Conservation (phyloP, 768 basidiomycete genomes). For the Mycena albidolilacea region DNA sequence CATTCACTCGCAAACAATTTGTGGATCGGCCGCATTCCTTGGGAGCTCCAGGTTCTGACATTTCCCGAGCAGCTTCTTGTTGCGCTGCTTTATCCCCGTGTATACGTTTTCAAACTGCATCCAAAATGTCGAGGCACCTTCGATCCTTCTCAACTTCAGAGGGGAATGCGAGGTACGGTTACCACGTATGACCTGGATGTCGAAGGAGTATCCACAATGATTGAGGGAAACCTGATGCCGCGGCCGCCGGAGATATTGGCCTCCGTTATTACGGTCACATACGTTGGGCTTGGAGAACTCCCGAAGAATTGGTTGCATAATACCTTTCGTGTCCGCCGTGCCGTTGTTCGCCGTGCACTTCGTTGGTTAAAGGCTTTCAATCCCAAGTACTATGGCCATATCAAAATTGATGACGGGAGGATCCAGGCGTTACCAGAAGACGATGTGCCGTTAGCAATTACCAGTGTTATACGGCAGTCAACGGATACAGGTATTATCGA, state of each 20-base stretch:
- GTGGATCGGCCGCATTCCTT: slow-evolving; percentile 56
- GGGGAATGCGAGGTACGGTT: slow-evolving; percentile 54
- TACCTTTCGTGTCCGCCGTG: slow-evolving; percentile 51
- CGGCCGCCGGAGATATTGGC: slow-evolving; percentile 45
- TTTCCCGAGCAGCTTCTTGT: slow-evolving; percentile 56
- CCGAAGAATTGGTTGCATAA: slow-evolving; percentile 46
- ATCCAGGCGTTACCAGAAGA: slow-evolving; percentile 49
- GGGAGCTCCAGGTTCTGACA: slow-evolving; percentile 47
- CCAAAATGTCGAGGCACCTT: slow-evolving; percentile 38
- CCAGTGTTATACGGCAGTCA: slow-evolving; percentile 36
- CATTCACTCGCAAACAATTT: slow-evolving; percentile 45
- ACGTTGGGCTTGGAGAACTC: slow-evolving; percentile 48
- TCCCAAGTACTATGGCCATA: slow-evolving; percentile 46
- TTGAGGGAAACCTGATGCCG: slow-evolving; percentile 54
- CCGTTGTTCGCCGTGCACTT: slow-evolving; percentile 48
- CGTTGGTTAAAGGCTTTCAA: slow-evolving; percentile 56
- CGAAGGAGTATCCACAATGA: slow-evolving; percentile 48
- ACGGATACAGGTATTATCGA: slow-evolving; percentile 35
- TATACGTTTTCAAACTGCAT: slow-evolving; percentile 54
- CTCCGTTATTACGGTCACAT: slow-evolving; percentile 52
- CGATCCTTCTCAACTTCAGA: slow-evolving; percentile 39
- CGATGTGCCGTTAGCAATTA: slow-evolving; percentile 50
- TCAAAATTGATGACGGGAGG: slow-evolving; percentile 41
- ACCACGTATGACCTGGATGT: slow-evolving; percentile 47
- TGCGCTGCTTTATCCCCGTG: slow-evolving; percentile 47